Evolutionary conservation across 805 yeast genomes (phyloP), one percentile per base, ranked within the genome.

Genomic region (Debaryomyces tyrocola): DNA sequence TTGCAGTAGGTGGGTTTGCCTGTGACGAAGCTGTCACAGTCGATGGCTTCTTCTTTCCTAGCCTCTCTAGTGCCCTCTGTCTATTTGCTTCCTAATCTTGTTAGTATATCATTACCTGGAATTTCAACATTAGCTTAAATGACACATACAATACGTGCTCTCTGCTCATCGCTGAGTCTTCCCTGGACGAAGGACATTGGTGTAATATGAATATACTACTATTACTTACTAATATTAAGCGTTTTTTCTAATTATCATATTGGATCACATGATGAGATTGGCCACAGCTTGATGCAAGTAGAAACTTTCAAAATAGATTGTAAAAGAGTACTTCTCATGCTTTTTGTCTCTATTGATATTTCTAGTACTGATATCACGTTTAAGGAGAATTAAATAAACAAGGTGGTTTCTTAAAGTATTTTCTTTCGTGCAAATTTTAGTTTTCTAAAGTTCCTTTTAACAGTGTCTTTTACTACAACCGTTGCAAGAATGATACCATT

Each of bases 41-140:
- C 38, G 43, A 28, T 34, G 40, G 35, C 42, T 64, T 80, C 52
- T 77, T 69, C 40, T 73, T 70, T 50, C 77, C 71, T 31, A 85
- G 70, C 46, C 85, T 64, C 46, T 82, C 87, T 7, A 84, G 55
- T 0, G 90, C 90, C 44, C 73, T 73, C 37, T 75, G 72, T 50
- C 94, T 70, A 58, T 85, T 85, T 24, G 79, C 83, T 41, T 82
- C 87, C 87, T 82, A 41, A 11, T 9, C 4, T 4, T 14, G 35
- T 39, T 39, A 39, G 42, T 39, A 39, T 39, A 7, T 9, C 10
- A 24, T 24, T 4, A 24, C 18, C 18, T 24, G 5, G 27, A 6
- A 24, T 9, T 7, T 6, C 10, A 7, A 24, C 5, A 24, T 24
- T 24, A 24, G 6, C 18, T 18, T 12, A 14, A 20, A 11, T 4